Conservation (phyloP, 345 rosid genomes). For the Barbarea vulgaris region DNA sequence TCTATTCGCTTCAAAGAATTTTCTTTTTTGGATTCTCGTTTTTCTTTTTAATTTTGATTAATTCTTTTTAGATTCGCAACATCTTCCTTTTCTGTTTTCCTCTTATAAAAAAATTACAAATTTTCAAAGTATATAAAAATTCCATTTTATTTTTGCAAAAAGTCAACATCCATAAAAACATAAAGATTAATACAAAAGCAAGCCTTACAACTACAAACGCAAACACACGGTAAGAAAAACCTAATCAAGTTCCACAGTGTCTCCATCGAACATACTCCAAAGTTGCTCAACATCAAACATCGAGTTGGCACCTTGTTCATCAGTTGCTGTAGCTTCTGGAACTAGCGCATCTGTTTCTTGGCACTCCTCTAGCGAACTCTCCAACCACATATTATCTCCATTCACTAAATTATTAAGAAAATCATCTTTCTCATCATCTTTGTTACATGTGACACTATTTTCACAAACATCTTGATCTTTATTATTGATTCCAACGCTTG, state of each 20-base stretch:
- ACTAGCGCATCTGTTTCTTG: not conserved
- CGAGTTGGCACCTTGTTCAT: not conserved
- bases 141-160: not conserved
- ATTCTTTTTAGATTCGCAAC: too few species aligned
- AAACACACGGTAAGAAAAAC: not conserved
- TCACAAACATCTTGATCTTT: not conserved
- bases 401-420: not conserved
- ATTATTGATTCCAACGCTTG: not conserved
- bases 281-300: constrained; percentile 38
- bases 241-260: constrained; percentile 27
- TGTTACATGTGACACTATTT: constrained; percentile 16
- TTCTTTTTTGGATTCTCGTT: too few species aligned
- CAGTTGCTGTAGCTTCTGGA: not conserved
- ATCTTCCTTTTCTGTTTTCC: too few species aligned
- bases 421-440: constrained; percentile 9
- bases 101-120: too few species aligned
- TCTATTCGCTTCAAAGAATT: too few species aligned
- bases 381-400: constrained; percentile 36
- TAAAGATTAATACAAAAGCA: not conserved
- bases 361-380: constrained; percentile 20
- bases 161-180: not conserved
- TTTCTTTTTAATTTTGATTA: too few species aligned
- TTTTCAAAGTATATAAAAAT: not conserved
- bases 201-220: not conserved
- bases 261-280: constrained; percentile 33